Evolutionary conservation across 345 rosid species (phyloP), one percentile per base, ranked within the genome.

Genomic region (Salix udensis): DNA sequence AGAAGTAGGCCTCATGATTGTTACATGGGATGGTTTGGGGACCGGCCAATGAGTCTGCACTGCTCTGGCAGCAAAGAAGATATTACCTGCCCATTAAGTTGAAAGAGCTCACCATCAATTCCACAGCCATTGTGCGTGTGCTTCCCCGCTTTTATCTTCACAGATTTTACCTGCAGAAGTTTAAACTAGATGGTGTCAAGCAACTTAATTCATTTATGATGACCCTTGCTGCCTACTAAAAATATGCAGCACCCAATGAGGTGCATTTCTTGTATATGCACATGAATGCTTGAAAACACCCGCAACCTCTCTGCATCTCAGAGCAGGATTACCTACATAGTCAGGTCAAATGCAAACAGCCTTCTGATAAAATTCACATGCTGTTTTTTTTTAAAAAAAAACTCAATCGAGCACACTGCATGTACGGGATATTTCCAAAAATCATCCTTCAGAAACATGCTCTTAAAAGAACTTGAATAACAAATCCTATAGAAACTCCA

Each of bases 31-130:
- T 78, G 24, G 53, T 34, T 67, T 28, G 81, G 72, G 55, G 73
- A 39, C 39, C 89, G 90, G 71, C 98, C 98, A 65, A 93, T 96
- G 48, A 96, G 87, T 82, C 97, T 82, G 91, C 99, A 96, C 72
- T 96, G 99, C 70, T 96, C 99, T 0, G 99, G 99, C 58, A 91
- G 88, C 88, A 96, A 81, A 5, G 87, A 88, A 23, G 98, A 92
- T 72, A 88, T 73, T 61, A 92, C 97, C 86, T 91, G 93, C 55
- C 98, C 99, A 67, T 92, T 88, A 40, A 96, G 89, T 14, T 89
- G 87, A 71, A 93, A 93, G 71, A 92, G 75, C 82, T 96, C 99
- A 26, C 99, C 99, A 53, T 96, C 98, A 76, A 96, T 93, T 69
- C 98, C 99, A 71, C 98, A 93, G 74, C 92, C 88, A 79, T 84